phyloP scores from a whole-genome alignment of 305 asterid genomes.

The Withania somnifera region DNA sequence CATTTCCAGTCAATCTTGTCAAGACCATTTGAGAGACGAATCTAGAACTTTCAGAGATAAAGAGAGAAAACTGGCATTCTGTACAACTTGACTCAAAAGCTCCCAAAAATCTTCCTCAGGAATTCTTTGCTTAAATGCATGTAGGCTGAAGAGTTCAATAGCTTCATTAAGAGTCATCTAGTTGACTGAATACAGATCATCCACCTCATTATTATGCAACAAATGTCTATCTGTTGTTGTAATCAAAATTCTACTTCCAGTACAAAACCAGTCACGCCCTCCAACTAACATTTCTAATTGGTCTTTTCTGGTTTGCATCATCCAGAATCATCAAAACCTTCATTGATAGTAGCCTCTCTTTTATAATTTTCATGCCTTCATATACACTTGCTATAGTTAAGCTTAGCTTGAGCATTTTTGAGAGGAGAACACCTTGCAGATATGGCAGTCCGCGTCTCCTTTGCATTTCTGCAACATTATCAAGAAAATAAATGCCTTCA shows the following conservation, averaged over 20 bases:
- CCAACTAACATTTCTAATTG: slow-evolving; percentile 4
- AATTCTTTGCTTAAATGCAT: slow-evolving; percentile 6
- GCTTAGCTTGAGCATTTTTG: not conserved
- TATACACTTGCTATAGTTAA: not conserved
- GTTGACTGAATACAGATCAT: not conserved
- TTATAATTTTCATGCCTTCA: slow-evolving; percentile 5
- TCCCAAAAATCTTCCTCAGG: not conserved
- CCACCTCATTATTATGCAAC: not conserved
- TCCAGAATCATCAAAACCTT: slow-evolving; percentile 10
- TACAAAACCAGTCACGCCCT: slow-evolving; percentile 3
- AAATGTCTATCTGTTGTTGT: slow-evolving; percentile 4
- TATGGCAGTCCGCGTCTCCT: not conserved
- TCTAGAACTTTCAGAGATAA: slow-evolving; percentile 10
- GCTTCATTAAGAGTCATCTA: not conserved
- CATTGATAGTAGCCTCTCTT: not conserved
- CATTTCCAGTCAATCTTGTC: not conserved
- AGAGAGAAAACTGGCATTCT: not conserved
- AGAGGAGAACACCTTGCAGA: slow-evolving; percentile 8
- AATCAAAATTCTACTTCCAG: slow-evolving; percentile 9
- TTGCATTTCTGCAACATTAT: not conserved
- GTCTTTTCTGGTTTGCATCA: slow-evolving; percentile 3
- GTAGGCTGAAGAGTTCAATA: slow-evolving; percentile 5
- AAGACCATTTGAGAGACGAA: not conserved
- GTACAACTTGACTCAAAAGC: not conserved
- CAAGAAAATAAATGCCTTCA: slow-evolving; percentile 5